These are phyloP conservation scores for Penicillium waksmanii DNA, from an alignment of 495 filamentous ascomycete species.

Conservation along the genomic window DNA sequence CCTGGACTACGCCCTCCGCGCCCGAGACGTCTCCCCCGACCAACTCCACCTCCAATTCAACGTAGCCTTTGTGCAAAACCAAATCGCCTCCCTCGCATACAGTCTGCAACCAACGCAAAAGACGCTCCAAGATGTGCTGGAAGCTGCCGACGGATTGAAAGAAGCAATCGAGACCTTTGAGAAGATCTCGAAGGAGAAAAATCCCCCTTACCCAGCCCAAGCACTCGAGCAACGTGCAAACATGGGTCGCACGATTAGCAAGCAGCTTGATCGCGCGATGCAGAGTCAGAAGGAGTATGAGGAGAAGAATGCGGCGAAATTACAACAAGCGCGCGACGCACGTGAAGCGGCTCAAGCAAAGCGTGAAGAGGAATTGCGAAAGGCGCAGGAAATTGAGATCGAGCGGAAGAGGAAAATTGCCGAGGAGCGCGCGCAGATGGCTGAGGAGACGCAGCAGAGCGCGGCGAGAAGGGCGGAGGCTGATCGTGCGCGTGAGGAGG, in stretches of 20 bases:
- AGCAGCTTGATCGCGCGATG: conserved; percentile 82
- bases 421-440: conserved; percentile 78
- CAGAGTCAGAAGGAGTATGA: conserved; percentile 90
- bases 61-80: conserved; percentile 94
- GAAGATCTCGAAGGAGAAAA: conserved; percentile 77
- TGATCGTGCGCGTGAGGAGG: conserved; percentile 67
- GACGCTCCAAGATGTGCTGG: conserved; percentile 75
- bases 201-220: conserved; percentile 86
- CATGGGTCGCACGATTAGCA: conserved; percentile 94
- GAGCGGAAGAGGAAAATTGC: conserved; percentile 77
- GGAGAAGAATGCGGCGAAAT: conserved; percentile 83
- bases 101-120: conserved; percentile 72
- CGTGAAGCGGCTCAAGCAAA: conserved; percentile 76
- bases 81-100: conserved; percentile 83
- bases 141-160: conserved; percentile 82
- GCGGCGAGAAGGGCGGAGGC: conserved; percentile 73
- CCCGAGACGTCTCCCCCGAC: conserved; percentile 75
- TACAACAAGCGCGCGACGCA: conserved; percentile 71
- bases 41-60: conserved; percentile 95
- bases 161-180: conserved; percentile 81
- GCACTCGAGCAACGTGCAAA: conserved; percentile 93
- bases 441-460: conserved; percentile 72
- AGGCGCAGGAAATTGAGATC: conserved; percentile 64
- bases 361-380: conserved; percentile 72
- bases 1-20: conserved; percentile 86